Base-by-base conservation (phyloP, 495 filamentous ascomycete species). In the Xylaria intraflava region DNA sequence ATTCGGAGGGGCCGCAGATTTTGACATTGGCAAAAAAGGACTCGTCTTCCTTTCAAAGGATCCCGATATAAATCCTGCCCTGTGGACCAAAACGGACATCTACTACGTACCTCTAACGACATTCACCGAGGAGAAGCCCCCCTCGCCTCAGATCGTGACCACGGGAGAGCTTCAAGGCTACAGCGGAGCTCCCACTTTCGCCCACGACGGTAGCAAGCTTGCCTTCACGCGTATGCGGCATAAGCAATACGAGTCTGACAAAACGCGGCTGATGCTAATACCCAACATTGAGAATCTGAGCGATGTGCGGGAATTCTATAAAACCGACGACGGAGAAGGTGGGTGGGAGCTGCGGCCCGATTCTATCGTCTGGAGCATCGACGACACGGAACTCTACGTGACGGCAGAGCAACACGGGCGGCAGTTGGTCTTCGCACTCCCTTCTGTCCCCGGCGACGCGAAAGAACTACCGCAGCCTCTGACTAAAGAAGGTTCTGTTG, bases 191-290 rank as follows among this genome's bases (percentile, higher is more conserved):
- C 92, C 92, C 1, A 79, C 83, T 4, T 86, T 95, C 55, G 88
- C 88, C 2, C 83, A 86, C 16, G 79, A 85, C 60, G 89, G 88
- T 1, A 78, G 74, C 45, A 78, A 77, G 42, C 78, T 90, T 8
- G 91, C 84, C n/a, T 90, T 96, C 56, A 80, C 90, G 38, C 78
- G 84, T 29, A 91, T 91, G 88, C 75, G 78, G 22, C 73, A 82
- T 55, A 82, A 86, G 58, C 89, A 89, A 20, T 96, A 97, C 64
- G 92, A 97, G 69, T 85, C 85, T 9, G 92, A 96, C 72, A 88
- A 89, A 68, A 87, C 90, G 43, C 77, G 87, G 3, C 77, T 95
- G 3, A 67, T 96, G 47, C 70, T 95, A 12, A 53, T 83, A 6
- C 73, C 74, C 1, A 72, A 83, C 64, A 65, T 89, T 43, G 69